Evolutionary conservation across 2,329 filamentous ascomycete genomes (phyloP).

Genomic region (Hypoxylon sp.): DNA sequence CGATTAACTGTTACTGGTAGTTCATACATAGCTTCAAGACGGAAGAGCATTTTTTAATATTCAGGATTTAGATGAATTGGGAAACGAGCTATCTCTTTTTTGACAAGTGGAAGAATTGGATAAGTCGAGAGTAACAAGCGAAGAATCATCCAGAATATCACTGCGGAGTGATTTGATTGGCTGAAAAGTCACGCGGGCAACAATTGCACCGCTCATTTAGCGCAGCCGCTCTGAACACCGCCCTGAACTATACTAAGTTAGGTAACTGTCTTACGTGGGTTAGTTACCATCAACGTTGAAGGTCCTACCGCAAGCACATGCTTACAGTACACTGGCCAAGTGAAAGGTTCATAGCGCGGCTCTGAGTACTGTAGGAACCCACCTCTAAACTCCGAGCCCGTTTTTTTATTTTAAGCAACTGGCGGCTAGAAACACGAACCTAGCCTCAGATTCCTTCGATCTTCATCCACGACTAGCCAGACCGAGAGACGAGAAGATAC

Average conservation of each 20-base stretch:
- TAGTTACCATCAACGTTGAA: constrained; percentile 2
- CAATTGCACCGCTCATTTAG: constrained; percentile 8
- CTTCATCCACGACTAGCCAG: constrained; percentile 17
- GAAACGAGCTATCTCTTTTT: not conserved
- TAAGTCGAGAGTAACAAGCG: constrained; percentile 3
- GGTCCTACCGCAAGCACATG: not conserved
- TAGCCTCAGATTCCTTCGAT: constrained; percentile 24
- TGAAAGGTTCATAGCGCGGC: constrained; percentile 33
- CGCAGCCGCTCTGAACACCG: not conserved
- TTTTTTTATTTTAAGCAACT: constrained; percentile 43
- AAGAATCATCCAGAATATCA: constrained; percentile 38
- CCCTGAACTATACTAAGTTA: not conserved
- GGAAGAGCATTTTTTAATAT: not conserved
- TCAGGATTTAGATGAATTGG: not conserved
- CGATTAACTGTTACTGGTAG: not conserved
- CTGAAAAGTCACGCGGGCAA: constrained; percentile 18
- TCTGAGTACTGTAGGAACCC: constrained; percentile 27
- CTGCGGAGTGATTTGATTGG: constrained; percentile 29
- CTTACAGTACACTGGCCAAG: constrained; percentile 7
- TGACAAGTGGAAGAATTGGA: constrained; percentile 6
- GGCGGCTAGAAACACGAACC: constrained; percentile 37
- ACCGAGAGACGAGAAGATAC: constrained; percentile 13
- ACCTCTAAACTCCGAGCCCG: constrained; percentile 24
- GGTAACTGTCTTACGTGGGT: not conserved
- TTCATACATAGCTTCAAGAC: not conserved